phyloP scores from a whole-genome alignment of 495 filamentous ascomycete species.

The Annulohypoxylon moriforme region DNA sequence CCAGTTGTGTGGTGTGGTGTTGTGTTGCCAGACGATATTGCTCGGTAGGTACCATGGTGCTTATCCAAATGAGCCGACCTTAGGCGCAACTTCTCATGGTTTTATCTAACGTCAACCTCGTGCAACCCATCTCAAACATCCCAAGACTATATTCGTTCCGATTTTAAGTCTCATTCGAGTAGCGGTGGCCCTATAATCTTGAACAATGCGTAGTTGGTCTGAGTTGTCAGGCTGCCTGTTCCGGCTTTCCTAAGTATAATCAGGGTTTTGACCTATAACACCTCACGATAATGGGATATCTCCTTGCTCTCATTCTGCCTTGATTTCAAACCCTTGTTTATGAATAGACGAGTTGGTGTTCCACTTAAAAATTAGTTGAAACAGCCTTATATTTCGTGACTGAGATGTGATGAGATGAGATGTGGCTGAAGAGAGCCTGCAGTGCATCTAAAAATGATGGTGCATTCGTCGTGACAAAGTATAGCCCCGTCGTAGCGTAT shows the following conservation, averaged over 20 bases:
- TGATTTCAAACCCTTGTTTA: slow-evolving; percentile 8
- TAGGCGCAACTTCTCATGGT: slow-evolving; percentile 6
- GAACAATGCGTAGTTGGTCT: slow-evolving; percentile 1
- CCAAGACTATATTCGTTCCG: slow-evolving; percentile 15
- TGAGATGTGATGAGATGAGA: slow-evolving; percentile 11
- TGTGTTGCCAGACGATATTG: slow-evolving; percentile 10
- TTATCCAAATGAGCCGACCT: slow-evolving; percentile 29
- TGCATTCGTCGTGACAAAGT: slow-evolving; percentile 11
- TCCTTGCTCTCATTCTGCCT: slow-evolving; percentile 17
- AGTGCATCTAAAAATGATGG: background rate
- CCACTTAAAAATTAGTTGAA: slow-evolving; percentile 15
- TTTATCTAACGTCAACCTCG: slow-evolving; percentile 19
- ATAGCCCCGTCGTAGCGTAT: slow-evolving; percentile 2
- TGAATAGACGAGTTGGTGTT: slow-evolving; percentile 1
- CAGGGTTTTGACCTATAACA: slow-evolving; percentile 6
- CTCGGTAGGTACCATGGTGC: slow-evolving; percentile 11
- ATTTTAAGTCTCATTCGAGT: slow-evolving; percentile 17
- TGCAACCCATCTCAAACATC: slow-evolving; percentile 12
- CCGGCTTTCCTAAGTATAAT: slow-evolving; percentile 9
- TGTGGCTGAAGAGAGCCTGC: background rate
- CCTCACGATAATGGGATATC: slow-evolving; percentile 8
- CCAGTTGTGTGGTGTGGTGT: slow-evolving; percentile 7
- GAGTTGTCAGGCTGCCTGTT: slow-evolving; percentile 7
- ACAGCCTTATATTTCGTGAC: slow-evolving; percentile 4
- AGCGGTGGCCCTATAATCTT: background rate